These are phyloP conservation scores for Backusella parvicylindrica DNA, from an alignment of 192 early-diverging fungal genomes.

Conservation along the genomic window DNA sequence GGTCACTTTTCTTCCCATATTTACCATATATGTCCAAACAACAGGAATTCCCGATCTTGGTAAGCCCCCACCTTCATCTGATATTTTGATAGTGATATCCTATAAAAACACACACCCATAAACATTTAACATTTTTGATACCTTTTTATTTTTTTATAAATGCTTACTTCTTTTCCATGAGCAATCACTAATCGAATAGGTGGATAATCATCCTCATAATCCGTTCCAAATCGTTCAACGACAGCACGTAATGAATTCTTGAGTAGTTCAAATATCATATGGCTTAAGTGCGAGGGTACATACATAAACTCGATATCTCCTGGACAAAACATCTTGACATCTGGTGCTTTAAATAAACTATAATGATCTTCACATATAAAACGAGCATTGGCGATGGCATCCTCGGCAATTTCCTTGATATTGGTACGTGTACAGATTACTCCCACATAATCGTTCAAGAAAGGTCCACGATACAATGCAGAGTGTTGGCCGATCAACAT, in stretches of 20 bases:
- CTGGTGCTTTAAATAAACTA: slow-evolving; percentile 73
- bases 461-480: slow-evolving; percentile 61
- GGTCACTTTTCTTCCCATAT: background rate
- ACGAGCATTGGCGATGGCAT: slow-evolving; percentile 90
- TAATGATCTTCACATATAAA: slow-evolving; percentile 91
- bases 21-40: slow-evolving; percentile 92
- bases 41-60: slow-evolving; percentile 82
- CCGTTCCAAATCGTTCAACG: slow-evolving; percentile 84
- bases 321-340: slow-evolving; percentile 70
- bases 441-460: slow-evolving; percentile 76
- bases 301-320: slow-evolving; percentile 91
- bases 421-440: slow-evolving; percentile 90
- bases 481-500: slow-evolving; percentile 91
- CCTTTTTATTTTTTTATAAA: too few species aligned
- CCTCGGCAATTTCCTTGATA: slow-evolving; percentile 74
- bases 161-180: slow-evolving; percentile 64
- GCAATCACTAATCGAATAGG: slow-evolving; percentile 89
- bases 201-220: slow-evolving; percentile 80
- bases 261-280: slow-evolving; percentile 96
- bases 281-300: slow-evolving; percentile 90
- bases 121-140: background rate
- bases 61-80: slow-evolving; percentile 93
- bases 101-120: slow-evolving; percentile 23
- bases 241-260: slow-evolving; percentile 96
- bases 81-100: slow-evolving; percentile 96